These are phyloP conservation scores for Rhodomyrtus tomentosa DNA, from an alignment of 345 rosid genomes.

Conservation along the genomic window DNA sequence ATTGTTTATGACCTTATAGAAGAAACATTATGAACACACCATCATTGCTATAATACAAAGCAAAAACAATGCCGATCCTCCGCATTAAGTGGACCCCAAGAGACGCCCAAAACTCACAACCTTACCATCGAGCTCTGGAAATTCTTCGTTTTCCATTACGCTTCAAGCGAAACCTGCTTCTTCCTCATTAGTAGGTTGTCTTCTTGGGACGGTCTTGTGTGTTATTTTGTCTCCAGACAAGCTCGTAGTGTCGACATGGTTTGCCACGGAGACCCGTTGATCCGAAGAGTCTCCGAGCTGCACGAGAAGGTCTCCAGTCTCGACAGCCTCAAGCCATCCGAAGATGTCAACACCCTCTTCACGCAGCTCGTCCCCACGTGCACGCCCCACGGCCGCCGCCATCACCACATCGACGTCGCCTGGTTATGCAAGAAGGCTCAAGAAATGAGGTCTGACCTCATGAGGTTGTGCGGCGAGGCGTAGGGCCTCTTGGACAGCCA, in stretches of 20 bases:
- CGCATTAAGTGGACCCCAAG: not conserved
- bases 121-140: not conserved
- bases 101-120: not conserved
- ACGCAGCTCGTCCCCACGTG: constrained; percentile 66
- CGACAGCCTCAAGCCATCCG: constrained; percentile 50
- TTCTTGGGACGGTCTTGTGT: not conserved
- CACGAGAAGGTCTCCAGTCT: constrained; percentile 61
- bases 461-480: constrained; percentile 62
- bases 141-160: not conserved
- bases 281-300: constrained; percentile 35
- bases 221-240: not conserved
- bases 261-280: constrained; percentile 47
- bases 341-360: constrained; percentile 78
- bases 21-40: not conserved
- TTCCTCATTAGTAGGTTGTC: not conserved
- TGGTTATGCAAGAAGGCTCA: constrained; percentile 35
- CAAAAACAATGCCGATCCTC: not conserved
- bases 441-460: constrained; percentile 60
- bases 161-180: not conserved
- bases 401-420: constrained; percentile 53
- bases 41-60: not conserved
- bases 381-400: constrained; percentile 40
- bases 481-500: constrained; percentile 60
- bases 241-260: constrained; percentile 81
- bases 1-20: not conserved